A percentile compares a stretch with the other conserved stretches of the same genome.
Conservation (phyloP, 306 rosid species). For the Castanospermum australe region DNA sequence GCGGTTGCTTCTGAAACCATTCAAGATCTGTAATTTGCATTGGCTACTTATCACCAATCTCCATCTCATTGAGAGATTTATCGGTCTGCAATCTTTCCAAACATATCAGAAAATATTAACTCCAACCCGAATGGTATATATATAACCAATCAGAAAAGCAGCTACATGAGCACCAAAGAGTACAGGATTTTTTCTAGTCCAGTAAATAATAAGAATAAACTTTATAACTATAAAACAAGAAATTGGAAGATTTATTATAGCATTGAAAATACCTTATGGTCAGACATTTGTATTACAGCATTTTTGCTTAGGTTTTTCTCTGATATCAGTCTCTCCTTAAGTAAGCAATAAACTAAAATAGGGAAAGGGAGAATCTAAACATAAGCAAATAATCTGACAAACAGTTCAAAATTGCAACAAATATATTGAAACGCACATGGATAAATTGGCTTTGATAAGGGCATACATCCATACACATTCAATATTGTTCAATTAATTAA, state of each 20-base stretch:
- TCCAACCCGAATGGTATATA: background rate
- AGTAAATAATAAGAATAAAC: no score
- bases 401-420: no score
- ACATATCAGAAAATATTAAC: background rate
- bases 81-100: no score
- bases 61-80: no score
- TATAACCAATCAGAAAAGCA: background rate
- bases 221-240: background rate
- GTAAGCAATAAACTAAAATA: no score
- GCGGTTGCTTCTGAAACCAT: background rate
- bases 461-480: background rate
- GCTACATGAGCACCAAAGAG: background rate
- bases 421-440: background rate
- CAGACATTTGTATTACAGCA: slow-evolving; percentile 52
- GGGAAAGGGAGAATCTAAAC: no score
- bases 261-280: slow-evolving; percentile 38
- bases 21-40: no score
- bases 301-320: slow-evolving; percentile 53
- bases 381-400: no score
- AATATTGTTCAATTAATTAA: background rate
- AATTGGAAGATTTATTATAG: background rate
- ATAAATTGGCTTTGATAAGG: background rate
- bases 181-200: background rate
- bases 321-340: no score
- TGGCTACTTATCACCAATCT: no score